These are phyloP conservation scores for Podospora bellae-mahoneyi DNA, from an alignment of 495 filamentous ascomycete genomes.

Conservation along the genomic window DNA sequence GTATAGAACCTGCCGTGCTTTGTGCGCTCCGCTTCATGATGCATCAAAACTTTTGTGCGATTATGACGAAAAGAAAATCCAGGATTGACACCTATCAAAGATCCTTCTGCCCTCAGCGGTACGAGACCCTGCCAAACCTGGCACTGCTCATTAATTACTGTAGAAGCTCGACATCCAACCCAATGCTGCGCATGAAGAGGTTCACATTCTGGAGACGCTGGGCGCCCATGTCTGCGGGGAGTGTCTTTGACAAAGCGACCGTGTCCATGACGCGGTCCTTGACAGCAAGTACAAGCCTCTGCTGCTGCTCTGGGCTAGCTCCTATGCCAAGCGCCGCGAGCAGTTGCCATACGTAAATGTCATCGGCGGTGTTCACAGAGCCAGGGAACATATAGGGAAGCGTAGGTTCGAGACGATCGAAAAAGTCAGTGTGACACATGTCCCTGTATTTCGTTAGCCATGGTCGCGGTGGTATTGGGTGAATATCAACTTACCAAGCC, in stretches of 20 bases:
- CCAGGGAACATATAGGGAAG: conserved; percentile 83
- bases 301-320: conserved; percentile 88
- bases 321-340: conserved; percentile 90
- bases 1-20: not conserved
- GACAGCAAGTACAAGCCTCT: conserved; percentile 86
- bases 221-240: conserved; percentile 78
- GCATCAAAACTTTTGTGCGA: not conserved
- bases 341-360: conserved; percentile 98
- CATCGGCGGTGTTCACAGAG: conserved; percentile 74
- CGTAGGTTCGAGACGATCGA: conserved; percentile 78
- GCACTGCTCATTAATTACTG: conserved; percentile 43
- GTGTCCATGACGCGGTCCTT: conserved; percentile 99
- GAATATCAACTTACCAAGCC: conserved; percentile 61
- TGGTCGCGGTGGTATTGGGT: not conserved
- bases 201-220: conserved; percentile 88
- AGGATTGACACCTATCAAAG: not conserved
- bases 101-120: too few relatives aligned
- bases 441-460: conserved; percentile 41
- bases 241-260: conserved; percentile 76
- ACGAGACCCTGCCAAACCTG: too few relatives aligned
- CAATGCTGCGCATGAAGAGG: conserved; percentile 96
- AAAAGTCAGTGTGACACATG: conserved; percentile 73
- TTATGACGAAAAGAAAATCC: not conserved
- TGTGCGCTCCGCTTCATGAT: not conserved
- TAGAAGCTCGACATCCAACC: conserved; percentile 91